phyloP scores from a whole-genome alignment of 192 early-diverging fungal genomes.

The Paraglomus occultum region DNA sequence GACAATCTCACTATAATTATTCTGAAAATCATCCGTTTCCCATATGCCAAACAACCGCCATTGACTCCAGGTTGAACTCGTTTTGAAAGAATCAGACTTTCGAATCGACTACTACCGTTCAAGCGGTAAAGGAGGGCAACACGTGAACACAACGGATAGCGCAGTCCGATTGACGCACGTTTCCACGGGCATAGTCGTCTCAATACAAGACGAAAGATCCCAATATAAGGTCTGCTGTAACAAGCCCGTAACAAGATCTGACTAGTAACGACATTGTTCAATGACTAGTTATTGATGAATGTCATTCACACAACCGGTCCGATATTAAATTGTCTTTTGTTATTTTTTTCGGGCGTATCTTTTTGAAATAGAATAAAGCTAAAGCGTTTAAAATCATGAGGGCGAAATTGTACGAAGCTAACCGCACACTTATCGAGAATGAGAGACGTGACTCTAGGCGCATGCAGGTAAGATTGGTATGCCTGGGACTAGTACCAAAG shows the following conservation, averaged over 20 bases:
- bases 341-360: conserved; percentile 1
- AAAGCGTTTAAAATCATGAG: conserved; percentile 83
- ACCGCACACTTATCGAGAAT: conserved; percentile 55
- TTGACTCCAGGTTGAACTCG: conserved; percentile 51
- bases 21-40: no score
- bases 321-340: background rate
- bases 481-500: background rate
- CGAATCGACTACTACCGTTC: conserved; percentile 73
- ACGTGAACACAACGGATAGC: conserved; percentile 94
- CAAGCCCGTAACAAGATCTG: background rate
- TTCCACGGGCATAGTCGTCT: conserved; percentile 83
- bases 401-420: conserved; percentile 72
- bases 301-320: background rate
- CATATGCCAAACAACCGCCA: no score
- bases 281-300: background rate
- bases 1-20: no score
- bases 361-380: conserved; percentile 66
- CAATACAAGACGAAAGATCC: conserved; percentile 91
- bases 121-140: conserved; percentile 85
- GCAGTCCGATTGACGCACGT: conserved; percentile 93
- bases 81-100: conserved; percentile 64
- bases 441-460: conserved; percentile 61
- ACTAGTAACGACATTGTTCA: no score
- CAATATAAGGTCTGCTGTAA: conserved; percentile 62
- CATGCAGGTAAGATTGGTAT: conserved; percentile 46